Evolutionary conservation across 345 rosid genomes (phyloP).

Genomic region (Citrus maxima): DNA sequence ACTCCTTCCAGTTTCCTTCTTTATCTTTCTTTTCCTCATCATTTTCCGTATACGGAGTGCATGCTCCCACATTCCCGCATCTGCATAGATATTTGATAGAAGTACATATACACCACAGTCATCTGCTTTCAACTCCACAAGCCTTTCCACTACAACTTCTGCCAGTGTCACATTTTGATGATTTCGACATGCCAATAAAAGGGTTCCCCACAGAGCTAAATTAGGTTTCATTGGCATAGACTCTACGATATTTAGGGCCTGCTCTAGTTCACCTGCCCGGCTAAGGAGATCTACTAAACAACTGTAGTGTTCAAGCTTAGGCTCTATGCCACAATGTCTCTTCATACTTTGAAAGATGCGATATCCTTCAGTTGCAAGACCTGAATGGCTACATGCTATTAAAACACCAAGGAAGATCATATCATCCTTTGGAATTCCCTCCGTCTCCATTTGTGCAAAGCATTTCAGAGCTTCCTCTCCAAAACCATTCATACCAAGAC

Average conservation of each 20-base stretch:
- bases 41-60: constrained; percentile 17
- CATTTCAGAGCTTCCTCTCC: constrained; percentile 32
- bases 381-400: constrained; percentile 35
- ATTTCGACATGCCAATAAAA: constrained; percentile 30
- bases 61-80: constrained; percentile 31
- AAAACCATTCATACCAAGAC: constrained; percentile 35
- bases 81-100: constrained; percentile 29
- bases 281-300: constrained; percentile 34
- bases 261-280: constrained; percentile 21
- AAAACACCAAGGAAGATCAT: constrained; percentile 28
- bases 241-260: constrained; percentile 14
- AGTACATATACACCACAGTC: constrained; percentile 22
- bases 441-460: constrained; percentile 26
- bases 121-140: constrained; percentile 30
- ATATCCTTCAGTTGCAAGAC: constrained; percentile 26
- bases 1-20: constrained; percentile 35
- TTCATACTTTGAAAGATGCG: constrained; percentile 24
- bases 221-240: constrained; percentile 27
- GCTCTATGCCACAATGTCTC: constrained; percentile 14
- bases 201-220: constrained; percentile 33
- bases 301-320: constrained; percentile 32
- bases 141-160: constrained; percentile 23
- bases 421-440: constrained; percentile 29
- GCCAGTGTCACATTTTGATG: constrained; percentile 22
- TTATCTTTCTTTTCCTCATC: constrained; percentile 18